Base-by-base conservation (phyloP, 1,139 yeast species). In the Blastobotrys raffinosifermentans region DNA sequence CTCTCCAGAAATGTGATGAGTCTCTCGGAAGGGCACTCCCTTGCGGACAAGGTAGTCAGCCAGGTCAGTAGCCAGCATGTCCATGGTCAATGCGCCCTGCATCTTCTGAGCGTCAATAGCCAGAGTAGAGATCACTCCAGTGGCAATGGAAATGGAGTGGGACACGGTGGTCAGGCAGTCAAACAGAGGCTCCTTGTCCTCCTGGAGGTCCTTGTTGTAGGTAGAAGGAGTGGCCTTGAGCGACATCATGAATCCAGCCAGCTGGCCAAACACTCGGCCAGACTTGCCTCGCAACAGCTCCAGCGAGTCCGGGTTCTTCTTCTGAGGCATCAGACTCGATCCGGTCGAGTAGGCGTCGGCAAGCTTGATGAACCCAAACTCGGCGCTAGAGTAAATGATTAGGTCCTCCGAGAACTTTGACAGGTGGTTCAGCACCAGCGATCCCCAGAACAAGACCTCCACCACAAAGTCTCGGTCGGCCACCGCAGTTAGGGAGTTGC, bases 311-410 rank as follows among this genome's bases (percentile, higher is more conserved):
- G 98, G 96, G 66, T 91, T 91, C 66, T 91, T 93, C 77, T 91
- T 91, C 64, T 93, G 98, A 18, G 99, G 99, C 99, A 91, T 91
- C 58, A 91, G 73, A 29, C 96, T 86, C 4, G 96, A 86, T 7
- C 99, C 99, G 8, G 99, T 91, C 2, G 98, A 91, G 66, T 91
- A 91, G 20, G 98, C 98, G 61, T 91, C 99, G 9, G 96, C 93
- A 41, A 89, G 73, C 61, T 85, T 78, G 49, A 91, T 71, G 60
- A 93, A 91, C 2, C 96, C 96, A 68, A 91, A 91, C 66, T 91
- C 99, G 19, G 95, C 97, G 30, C 96, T 85, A 3, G 97, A 91
- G 65, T 91, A 91, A 53, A 91, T 83, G 54, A 91, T 89, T 57
- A 91, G 72, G 65, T 91, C 99, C 63, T 91, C 99, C 30, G 94